Evolutionary conservation across 2,329 filamentous ascomycete species (phyloP), one percentile per base, ranked within the genome.

Genomic region (Aureobasidium sp.): DNA sequence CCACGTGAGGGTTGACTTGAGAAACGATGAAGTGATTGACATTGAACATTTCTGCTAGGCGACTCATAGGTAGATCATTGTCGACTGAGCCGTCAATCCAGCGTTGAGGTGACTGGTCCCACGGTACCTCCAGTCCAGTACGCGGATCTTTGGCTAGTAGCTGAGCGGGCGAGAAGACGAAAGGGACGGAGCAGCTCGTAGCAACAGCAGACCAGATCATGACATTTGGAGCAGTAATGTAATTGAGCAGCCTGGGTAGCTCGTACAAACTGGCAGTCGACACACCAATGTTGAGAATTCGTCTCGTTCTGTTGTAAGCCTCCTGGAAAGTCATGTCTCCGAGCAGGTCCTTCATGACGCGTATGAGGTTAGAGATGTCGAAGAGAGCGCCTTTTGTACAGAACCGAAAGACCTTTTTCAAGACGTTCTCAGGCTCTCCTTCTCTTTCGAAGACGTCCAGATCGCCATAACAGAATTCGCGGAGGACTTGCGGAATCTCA

Each of bases 21-120:
- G 92, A 96, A 20, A 97, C 93, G 67, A 97, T 97, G 71, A 97
- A 97, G 72, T 97, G 93, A 70, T 97, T 97, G 72, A 97, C 92
- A 70, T 97, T 96, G 79, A 97, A 96, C 88, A 97, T 92, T 71
- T 96, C 92, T 0, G 92, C 87, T 17, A 97, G 80, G 1, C 90
- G 85, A 24, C 88, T 91, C 85, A 96, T 96, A 1, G 93, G 93
- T 2, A 97, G 79, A 73, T 97, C 93, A 64, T 94, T 94, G 71
- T 97, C 92, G 26, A 97, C 90, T 0, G 92, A 97, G 0, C 93
- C 93, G 72, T 97, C 93, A 57, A 97, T 96, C 84, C 90, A 97
- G 66, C 85, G 85, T 71, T 92, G 89, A 32, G 90, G 87, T 3
- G 88, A 87, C 15, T 91, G 89, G 68, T 94, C 92, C 92, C 92